Evolutionary conservation across 1,284 basidiomycete genomes (phyloP).

Genomic region (Ustilago tritici): DNA sequence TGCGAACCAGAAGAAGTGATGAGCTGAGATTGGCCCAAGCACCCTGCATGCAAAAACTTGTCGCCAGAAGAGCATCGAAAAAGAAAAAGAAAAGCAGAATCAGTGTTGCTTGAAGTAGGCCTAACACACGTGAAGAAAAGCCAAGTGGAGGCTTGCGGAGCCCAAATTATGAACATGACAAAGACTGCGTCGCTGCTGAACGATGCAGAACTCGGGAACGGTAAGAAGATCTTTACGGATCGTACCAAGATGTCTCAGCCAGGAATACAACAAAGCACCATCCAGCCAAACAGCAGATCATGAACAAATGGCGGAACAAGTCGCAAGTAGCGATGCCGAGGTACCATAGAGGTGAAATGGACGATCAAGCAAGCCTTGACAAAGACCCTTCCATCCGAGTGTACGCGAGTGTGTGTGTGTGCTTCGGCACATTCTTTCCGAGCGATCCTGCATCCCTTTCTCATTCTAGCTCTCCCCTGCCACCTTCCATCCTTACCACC

Average conservation of each 20-base stretch:
- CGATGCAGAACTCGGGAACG: neutral
- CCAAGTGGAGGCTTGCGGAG: constrained; percentile 10
- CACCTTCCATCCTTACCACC: neutral
- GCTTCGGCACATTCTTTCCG: constrained; percentile 1
- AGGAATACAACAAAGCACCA: neutral
- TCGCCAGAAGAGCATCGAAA: constrained; percentile 3
- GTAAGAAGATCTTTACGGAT: neutral
- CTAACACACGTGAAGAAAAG: neutral
- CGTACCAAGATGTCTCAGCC: constrained; percentile 2
- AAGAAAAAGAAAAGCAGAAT: neutral
- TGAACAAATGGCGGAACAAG: too few species aligned
- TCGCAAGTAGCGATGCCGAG: too few species aligned
- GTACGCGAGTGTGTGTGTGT: constrained; percentile 3
- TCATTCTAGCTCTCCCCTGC: neutral
- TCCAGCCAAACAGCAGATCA: too few species aligned
- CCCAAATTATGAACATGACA: neutral
- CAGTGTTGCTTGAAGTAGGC: neutral
- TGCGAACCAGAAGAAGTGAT: neutral
- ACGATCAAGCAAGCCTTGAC: neutral
- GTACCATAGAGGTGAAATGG: too few species aligned
- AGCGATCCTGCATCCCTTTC: neutral
- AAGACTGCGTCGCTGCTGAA: neutral
- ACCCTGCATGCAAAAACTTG: constrained; percentile 28
- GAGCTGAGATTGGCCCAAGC: constrained; percentile 12
- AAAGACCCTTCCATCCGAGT: neutral